Evolutionary conservation across 169 alveolate species (phyloP).

Genomic region (Plasmodium cynomolgi): DNA sequence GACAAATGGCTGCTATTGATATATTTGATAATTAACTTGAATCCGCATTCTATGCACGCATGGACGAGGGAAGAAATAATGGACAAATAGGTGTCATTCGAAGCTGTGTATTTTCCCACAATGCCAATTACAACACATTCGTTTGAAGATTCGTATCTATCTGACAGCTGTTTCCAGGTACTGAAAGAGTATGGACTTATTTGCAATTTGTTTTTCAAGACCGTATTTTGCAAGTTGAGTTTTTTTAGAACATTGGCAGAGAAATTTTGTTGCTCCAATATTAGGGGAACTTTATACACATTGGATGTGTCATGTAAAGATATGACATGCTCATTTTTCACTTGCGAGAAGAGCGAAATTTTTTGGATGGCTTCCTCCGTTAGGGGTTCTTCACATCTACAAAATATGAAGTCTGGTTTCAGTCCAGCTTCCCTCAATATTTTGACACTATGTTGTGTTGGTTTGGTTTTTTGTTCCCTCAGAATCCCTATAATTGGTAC

Average conservation of each 20-base stretch:
- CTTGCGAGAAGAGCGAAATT: constrained; percentile 89
- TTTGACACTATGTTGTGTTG: constrained; percentile 95
- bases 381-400: constrained; percentile 89
- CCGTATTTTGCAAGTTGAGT: constrained; percentile 56
- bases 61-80: constrained; percentile 94
- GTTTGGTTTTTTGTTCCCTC: constrained; percentile 95
- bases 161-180: constrained; percentile 80
- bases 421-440: constrained; percentile 87
- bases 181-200: constrained; percentile 74
- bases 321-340: constrained; percentile 85
- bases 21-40: constrained; percentile 81
- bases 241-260: constrained; percentile 72
- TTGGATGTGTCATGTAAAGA: constrained; percentile 73
- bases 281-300: constrained; percentile 85
- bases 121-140: constrained; percentile 88
- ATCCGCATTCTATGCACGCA: constrained; percentile 91
- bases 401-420: constrained; percentile 88
- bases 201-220: constrained; percentile 33
- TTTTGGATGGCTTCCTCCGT: constrained; percentile 83
- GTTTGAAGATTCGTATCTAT: constrained; percentile 59
- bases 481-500: constrained; percentile 88
- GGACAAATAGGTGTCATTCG: constrained; percentile 94
- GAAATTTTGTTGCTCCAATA: constrained; percentile 86
- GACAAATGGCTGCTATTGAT: constrained; percentile 86
- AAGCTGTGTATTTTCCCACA: constrained; percentile 95